phyloP scores from a whole-genome alignment of 305 asterid species.

The Plantago lanceolata region DNA sequence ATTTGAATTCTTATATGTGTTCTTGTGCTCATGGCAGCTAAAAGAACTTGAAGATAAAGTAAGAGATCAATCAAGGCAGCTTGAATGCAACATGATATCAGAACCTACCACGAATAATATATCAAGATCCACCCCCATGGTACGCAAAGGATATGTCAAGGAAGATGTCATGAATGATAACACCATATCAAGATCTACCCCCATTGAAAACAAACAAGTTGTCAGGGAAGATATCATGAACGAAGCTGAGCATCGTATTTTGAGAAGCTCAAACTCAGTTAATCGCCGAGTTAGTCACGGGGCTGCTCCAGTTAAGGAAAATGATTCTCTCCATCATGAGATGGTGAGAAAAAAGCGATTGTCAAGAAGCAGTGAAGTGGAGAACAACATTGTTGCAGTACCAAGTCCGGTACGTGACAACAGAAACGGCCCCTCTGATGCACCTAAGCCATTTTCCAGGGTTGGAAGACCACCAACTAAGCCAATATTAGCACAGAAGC shows the following conservation, averaged over 20 bases:
- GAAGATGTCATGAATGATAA: constrained; percentile 33
- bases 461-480: constrained; percentile 36
- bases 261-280: constrained; percentile 41
- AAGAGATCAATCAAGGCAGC: constrained; percentile 50
- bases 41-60: constrained; percentile 66
- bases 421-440: constrained; percentile 53
- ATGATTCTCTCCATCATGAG: constrained; percentile 25
- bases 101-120: constrained; percentile 28
- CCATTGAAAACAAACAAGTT: constrained; percentile 30
- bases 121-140: constrained; percentile 34
- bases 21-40: constrained; percentile 36
- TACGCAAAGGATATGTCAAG: constrained; percentile 26
- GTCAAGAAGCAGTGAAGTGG: constrained; percentile 42
- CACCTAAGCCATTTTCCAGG: constrained; percentile 41
- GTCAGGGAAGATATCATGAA: constrained; percentile 30
- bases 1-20: constrained; percentile 2
- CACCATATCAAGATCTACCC: constrained; percentile 32
- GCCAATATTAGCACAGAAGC: constrained; percentile 40
- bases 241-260: constrained; percentile 44
- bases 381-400: constrained; percentile 27
- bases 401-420: constrained; percentile 36
- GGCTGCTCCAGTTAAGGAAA: constrained; percentile 38
- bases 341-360: constrained; percentile 37
- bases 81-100: constrained; percentile 24
- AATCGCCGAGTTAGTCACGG: constrained; percentile 37